Percentiles rank a stretch among this genome's conserved stretches.
Conservation (phyloP, 2,329 filamentous ascomycete genomes). For the Aureobasidium musti region DNA sequence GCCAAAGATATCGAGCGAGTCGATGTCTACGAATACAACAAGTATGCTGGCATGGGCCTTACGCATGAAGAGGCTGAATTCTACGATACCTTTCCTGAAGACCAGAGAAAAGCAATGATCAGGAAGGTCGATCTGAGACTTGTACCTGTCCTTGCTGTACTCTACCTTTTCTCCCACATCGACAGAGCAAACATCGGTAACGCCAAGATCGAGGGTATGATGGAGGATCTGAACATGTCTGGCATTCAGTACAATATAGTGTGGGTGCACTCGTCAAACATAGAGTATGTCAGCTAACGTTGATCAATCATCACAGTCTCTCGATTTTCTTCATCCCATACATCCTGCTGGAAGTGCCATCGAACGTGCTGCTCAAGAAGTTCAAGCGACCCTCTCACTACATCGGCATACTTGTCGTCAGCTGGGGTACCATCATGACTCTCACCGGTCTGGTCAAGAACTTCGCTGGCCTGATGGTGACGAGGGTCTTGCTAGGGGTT, state of each 20-base stretch:
- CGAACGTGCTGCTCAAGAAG: conserved; percentile 34
- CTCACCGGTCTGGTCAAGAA: conserved; percentile 37
- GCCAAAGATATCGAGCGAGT: conserved; percentile 34
- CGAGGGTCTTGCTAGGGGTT: conserved; percentile 65
- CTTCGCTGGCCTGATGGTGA: conserved; percentile 39
- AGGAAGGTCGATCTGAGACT: conserved; percentile 66
- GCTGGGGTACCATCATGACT: conserved; percentile 38
- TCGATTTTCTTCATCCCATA: conserved; percentile 41
- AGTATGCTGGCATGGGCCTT: conserved; percentile 34
- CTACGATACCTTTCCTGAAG: conserved; percentile 33
- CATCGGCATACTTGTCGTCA: conserved; percentile 36
- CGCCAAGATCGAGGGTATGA: conserved; percentile 61
- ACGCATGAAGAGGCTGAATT: conserved; percentile 36
- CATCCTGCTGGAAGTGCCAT: conserved; percentile 38
- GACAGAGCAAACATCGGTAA: conserved; percentile 74
- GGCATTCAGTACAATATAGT: conserved; percentile 63
- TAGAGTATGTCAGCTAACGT: conserved; percentile 35
- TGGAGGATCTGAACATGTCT: conserved; percentile 63
- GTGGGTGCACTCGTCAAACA: conserved; percentile 28
- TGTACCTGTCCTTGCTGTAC: conserved; percentile 65
- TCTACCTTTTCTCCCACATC: conserved; percentile 75
- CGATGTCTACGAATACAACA: conserved; percentile 32
- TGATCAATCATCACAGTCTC: conserved; percentile 29
- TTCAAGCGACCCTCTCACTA: conserved; percentile 36
- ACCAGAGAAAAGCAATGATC: conserved; percentile 50